Conservation (phyloP, 1,284 basidiomycete genomes). For the Lentinula novae-zelandiae region DNA sequence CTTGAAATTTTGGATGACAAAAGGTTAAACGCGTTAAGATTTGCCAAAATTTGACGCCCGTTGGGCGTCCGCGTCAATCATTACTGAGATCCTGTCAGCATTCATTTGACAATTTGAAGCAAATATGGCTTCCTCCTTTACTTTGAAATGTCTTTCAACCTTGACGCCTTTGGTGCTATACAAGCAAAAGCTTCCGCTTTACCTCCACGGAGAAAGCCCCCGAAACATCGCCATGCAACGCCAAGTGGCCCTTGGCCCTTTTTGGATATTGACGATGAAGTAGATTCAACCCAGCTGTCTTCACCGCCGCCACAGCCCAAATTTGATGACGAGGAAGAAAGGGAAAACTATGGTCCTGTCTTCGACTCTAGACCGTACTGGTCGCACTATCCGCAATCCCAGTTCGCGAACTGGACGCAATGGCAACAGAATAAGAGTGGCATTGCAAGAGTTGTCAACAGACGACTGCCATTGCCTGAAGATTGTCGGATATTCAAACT, state of each 20-base stretch:
- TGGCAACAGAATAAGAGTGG: conserved; percentile 43
- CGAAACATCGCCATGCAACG: conserved; percentile 6
- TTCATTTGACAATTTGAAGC: no score
- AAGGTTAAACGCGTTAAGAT: no score
- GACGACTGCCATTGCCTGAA: conserved; percentile 17
- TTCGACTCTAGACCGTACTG: conserved; percentile 24
- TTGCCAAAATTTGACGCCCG: no score
- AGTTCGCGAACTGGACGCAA: conserved; percentile 51
- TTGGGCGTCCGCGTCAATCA: no score
- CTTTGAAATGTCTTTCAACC: background rate
- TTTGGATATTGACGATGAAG: conserved; percentile 32
- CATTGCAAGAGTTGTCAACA: conserved; percentile 29
- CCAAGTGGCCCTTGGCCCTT: conserved; percentile 38
- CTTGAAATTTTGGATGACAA: no score
- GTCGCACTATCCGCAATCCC: conserved; percentile 45
- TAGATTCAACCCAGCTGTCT: conserved; percentile 12
- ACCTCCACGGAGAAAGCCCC: conserved; percentile 1
- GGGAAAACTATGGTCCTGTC: background rate
- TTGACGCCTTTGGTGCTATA: background rate
- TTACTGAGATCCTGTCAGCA: no score
- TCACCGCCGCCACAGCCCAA: conserved; percentile 3
- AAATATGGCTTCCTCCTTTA: background rate
- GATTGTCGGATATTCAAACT: conserved; percentile 36
- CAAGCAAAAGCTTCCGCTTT: background rate
- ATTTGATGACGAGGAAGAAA: background rate